Evolutionary conservation across 1,284 basidiomycete species (phyloP).

Genomic region (Schizopora paradoxa): DNA sequence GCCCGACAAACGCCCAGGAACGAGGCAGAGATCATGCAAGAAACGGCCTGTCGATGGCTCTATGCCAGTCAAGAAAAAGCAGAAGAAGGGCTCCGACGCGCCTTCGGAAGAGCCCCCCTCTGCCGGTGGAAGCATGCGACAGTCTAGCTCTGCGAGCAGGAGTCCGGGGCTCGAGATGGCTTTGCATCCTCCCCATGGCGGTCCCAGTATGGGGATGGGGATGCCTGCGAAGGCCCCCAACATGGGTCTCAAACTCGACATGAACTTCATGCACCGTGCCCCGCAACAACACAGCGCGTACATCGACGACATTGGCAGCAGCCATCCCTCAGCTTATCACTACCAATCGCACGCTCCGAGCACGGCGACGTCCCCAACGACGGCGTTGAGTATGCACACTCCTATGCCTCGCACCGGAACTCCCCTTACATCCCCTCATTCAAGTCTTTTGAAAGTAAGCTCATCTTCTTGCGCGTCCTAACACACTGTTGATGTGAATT

Average conservation of each 20-base stretch:
- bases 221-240: constrained; percentile 1
- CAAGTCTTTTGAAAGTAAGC: constrained; percentile 8
- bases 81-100: constrained; percentile 32
- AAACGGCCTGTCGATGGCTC: constrained; percentile 58
- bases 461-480: background rate
- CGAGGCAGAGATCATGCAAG: constrained; percentile 75
- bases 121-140: constrained; percentile 1
- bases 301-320: constrained; percentile 2
- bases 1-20: constrained; percentile 77
- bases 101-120: background rate
- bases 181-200: too few species aligned
- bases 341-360: background rate
- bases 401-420: constrained; percentile 4
- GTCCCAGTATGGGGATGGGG: background rate
- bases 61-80: constrained; percentile 55
- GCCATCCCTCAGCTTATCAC: background rate
- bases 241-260: constrained; percentile 14
- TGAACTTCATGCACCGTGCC: constrained; percentile 16
- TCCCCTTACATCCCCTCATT: background rate
- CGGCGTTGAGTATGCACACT: background rate
- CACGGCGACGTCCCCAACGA: background rate
- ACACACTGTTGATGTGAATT: background rate
- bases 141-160: background rate
- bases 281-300: constrained; percentile 3
- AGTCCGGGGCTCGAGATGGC: background rate